These are phyloP conservation scores for Pelargonium citronellum DNA, from an alignment of 441 rosid genomes.

Conservation along the genomic window DNA sequence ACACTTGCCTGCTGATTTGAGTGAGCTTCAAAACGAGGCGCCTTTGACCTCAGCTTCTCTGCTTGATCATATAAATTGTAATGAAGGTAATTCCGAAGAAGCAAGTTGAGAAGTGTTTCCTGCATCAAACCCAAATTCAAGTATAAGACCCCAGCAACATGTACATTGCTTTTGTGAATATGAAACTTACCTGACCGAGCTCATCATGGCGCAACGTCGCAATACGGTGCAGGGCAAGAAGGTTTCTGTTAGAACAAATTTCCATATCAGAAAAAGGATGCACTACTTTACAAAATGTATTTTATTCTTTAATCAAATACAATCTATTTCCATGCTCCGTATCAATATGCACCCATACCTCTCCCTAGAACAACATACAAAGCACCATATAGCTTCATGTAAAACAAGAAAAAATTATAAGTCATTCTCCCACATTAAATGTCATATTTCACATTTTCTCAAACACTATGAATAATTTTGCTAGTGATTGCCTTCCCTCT, in stretches of 20 bases:
- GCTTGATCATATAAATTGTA: constrained; percentile 75
- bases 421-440: too few species aligned
- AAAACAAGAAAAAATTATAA: too few species aligned
- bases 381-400: too few species aligned
- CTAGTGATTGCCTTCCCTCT: too few species aligned
- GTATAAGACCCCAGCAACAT: constrained; percentile 12
- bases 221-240: constrained; percentile 44
- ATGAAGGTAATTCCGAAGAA: constrained; percentile 70
- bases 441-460: too few species aligned
- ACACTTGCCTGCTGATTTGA: constrained; percentile 55
- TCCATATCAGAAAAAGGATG: constrained; percentile 11
- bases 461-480: too few species aligned
- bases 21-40: constrained; percentile 39
- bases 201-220: constrained; percentile 47
- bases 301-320: too few species aligned
- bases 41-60: constrained; percentile 57
- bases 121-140: constrained; percentile 23
- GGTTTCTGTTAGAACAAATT: constrained; percentile 27
- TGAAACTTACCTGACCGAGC: constrained; percentile 43
- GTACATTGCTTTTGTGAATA: background rate
- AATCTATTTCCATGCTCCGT: too few species aligned
- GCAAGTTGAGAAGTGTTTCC: constrained; percentile 71
- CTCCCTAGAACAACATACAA: too few species aligned
- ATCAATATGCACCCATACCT: too few species aligned
- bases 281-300: too few species aligned